These are phyloP conservation scores for Iris pallida DNA, from an alignment of 116 monocot species.

Conservation along the genomic window DNA sequence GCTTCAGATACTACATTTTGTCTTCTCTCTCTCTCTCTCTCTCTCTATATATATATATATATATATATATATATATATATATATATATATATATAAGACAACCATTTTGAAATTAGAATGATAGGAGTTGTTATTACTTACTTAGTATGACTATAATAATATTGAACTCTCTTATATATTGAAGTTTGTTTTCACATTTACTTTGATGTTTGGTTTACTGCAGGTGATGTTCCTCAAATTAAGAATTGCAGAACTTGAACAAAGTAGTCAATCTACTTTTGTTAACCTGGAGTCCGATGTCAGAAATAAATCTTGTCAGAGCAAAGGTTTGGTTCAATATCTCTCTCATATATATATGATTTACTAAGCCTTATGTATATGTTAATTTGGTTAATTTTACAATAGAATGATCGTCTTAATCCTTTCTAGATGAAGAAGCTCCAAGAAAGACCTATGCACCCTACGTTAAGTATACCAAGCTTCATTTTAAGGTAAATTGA, in stretches of 20 bases:
- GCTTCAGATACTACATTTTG: too few relatives aligned
- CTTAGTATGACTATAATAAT: too few relatives aligned
- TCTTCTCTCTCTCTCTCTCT: too few relatives aligned
- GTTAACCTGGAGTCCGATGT: constrained; percentile 4
- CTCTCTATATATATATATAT: too few relatives aligned
- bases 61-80: too few relatives aligned
- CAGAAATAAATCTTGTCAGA: constrained; percentile 15
- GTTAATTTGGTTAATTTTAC: not conserved
- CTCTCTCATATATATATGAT: too few relatives aligned
- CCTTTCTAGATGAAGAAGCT: constrained; percentile 18
- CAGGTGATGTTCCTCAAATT: constrained; percentile 62
- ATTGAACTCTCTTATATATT: not conserved
- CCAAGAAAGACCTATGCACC: constrained; percentile 57
- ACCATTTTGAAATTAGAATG: too few relatives aligned
- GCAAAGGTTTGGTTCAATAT: constrained; percentile 5
- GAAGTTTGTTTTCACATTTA: constrained; percentile 2
- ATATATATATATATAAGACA: too few relatives aligned
- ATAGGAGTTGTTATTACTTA: too few relatives aligned
- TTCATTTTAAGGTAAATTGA: constrained; percentile 73
- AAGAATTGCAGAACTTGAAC: constrained; percentile 52
- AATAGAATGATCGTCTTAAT: constrained; percentile 12
- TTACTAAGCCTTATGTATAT: too few relatives aligned
- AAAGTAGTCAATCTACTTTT: constrained; percentile 8
- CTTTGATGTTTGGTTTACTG: not conserved
- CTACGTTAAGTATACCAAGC: constrained; percentile 78